Conservation (phyloP, 2,329 filamentous ascomycete genomes). For the Neofusicoccum sp. region DNA sequence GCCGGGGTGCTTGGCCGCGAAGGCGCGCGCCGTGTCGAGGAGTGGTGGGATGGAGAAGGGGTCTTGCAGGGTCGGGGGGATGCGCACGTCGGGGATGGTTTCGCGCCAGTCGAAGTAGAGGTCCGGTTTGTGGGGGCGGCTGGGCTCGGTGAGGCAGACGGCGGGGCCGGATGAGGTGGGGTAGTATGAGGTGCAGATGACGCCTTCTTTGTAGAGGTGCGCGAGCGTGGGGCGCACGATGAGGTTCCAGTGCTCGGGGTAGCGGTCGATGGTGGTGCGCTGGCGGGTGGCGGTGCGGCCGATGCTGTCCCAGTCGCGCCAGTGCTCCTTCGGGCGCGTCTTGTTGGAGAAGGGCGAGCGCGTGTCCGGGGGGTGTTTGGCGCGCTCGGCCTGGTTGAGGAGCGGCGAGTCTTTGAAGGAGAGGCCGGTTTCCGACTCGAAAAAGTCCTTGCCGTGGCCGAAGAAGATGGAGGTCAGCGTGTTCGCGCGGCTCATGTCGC, state of each 20-base stretch:
- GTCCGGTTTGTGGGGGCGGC: conserved; percentile 33
- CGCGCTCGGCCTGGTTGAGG: conserved; percentile 42
- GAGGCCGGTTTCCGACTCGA: conserved; percentile 34
- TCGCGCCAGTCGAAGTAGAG: conserved; percentile 46
- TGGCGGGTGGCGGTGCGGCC: not conserved
- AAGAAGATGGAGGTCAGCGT: conserved; percentile 43
- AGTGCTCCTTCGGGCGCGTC: conserved; percentile 39
- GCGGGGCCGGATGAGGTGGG: conserved; percentile 32
- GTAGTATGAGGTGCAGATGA: conserved; percentile 37
- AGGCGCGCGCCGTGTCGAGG: conserved; percentile 31
- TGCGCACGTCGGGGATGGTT: conserved; percentile 22
- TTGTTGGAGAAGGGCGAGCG: conserved; percentile 40
- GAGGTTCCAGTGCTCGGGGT: conserved; percentile 43
- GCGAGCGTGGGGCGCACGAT: conserved; percentile 43
- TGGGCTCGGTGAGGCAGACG: conserved; percentile 38
- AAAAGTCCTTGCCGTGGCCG: conserved; percentile 31
- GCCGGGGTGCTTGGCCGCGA: conserved; percentile 25
- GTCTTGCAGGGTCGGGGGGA: conserved; percentile 32
- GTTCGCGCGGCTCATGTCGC: conserved; percentile 27
- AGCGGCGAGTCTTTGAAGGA: conserved; percentile 39
- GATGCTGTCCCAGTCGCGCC: conserved; percentile 35
- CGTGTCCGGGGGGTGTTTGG: conserved; percentile 37
- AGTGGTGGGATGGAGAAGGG: conserved; percentile 36
- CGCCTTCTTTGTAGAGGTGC: conserved; percentile 47
- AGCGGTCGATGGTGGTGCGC: conserved; percentile 23